A percentile compares a stretch with the other conserved stretches of the same genome.
These are phyloP conservation scores for Musa beccarii DNA, from an alignment of 176 grass and related monocot genomes.

Conservation along the genomic window DNA sequence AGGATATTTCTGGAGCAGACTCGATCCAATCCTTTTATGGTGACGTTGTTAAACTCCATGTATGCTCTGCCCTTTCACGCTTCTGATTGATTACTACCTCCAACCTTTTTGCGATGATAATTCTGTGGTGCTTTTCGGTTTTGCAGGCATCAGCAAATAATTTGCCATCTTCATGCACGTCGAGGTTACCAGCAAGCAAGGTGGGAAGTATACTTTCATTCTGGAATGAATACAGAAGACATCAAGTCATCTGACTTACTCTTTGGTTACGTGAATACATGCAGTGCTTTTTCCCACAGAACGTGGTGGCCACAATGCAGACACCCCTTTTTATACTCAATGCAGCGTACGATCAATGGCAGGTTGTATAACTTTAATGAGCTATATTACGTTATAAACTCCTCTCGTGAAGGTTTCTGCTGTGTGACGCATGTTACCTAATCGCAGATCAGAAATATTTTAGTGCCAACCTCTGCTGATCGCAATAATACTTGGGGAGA, in stretches of 20 bases:
- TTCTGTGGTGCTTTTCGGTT: too few relatives aligned
- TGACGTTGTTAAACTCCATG: too few relatives aligned
- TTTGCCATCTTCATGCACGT: constrained; percentile 73
- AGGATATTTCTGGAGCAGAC: too few relatives aligned
- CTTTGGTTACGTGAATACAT: constrained; percentile 2
- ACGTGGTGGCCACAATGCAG: constrained; percentile 50
- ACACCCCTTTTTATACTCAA: constrained; percentile 92
- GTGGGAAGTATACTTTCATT: constrained; percentile 28
- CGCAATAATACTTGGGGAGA: constrained; percentile 42
- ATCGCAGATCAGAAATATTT: constrained; percentile 73
- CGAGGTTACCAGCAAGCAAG: constrained; percentile 55
- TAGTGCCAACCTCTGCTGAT: constrained; percentile 61
- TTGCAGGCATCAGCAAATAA: constrained; percentile 54
- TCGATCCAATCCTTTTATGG: too few relatives aligned
- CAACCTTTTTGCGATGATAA: too few relatives aligned
- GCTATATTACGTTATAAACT: not conserved
- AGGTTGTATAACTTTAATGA: constrained; percentile 30
- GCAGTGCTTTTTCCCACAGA: constrained; percentile 97
- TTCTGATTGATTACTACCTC: too few relatives aligned
- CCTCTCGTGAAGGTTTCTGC: too few relatives aligned
- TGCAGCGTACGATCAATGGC: constrained; percentile 90
- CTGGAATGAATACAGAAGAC: constrained; percentile 5
- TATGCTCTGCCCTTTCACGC: too few relatives aligned
- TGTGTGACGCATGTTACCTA: not conserved
- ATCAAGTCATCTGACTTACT: not conserved